Evolutionary conservation across 192 early-diverging fungal species (phyloP), one percentile per base, ranked within the genome.

Genomic region (Coemansia sp.): DNA sequence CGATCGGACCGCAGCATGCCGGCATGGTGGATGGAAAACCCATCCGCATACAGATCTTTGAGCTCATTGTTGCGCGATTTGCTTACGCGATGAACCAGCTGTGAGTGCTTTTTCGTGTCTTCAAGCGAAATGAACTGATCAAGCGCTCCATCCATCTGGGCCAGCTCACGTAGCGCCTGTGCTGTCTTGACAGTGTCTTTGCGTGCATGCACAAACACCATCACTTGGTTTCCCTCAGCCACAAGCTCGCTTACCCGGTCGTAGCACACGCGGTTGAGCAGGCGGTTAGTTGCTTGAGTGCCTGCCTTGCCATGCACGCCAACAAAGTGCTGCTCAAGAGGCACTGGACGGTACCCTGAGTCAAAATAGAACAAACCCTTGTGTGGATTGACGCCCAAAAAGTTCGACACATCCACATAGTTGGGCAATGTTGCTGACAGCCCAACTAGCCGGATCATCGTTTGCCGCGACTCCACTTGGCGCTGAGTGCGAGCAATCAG

Each of bases 161-260:
- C 93, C 66, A 86, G 84, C 41, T 91, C 87, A 15, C 83, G 72
- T 15, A 99, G 56, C 53, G 82, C 84, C 71, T 87, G 81, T 2
- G 94, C 94, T 0, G 94, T 96, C 57, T 89, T 91, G n/a, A 94
- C 95, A 5, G 97, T 98, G 50, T 97, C 97, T 64, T 98, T 98
- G 40, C 95, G 87, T 5, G 97, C 84, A 59, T 99, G 95, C 31
- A 99, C 97, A 84, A 99, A 99, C 6, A 99, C 92, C 94, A 99
- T 97, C 20, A 99, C 94, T 71, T 99, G 97, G 70, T 94, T 87
- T 0, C 90, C 92, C 20, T 88, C 83, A 0, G 83, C 80, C 36
- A 99, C 86, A 11, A 91, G 71, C 15, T 81, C 77, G 18, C 69
- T 65, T 18, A 87, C 86, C 54, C 93, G 91, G 23, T 94, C 88